Evolutionary conservation across 1,139 yeast species (phyloP).

Genomic region (Meyerozyma carpophila): DNA sequence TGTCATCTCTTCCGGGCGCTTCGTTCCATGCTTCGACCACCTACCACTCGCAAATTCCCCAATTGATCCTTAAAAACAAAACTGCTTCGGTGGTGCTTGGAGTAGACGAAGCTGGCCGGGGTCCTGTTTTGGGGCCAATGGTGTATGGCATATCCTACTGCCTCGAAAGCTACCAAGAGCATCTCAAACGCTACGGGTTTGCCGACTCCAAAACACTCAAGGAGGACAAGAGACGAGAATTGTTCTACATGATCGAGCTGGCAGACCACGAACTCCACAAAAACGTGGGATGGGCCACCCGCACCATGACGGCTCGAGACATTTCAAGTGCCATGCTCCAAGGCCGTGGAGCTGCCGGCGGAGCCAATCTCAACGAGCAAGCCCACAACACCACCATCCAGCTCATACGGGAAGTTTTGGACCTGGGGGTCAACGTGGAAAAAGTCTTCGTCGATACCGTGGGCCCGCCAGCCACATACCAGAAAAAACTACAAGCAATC

Average conservation of each 20-base stretch:
- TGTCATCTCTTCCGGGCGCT: conserved; percentile 19
- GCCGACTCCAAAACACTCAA: conserved; percentile 89
- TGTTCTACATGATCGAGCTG: conserved; percentile 57
- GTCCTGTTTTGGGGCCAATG: conserved; percentile 97
- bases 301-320: conserved; percentile 81
- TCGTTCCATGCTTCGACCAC: conserved; percentile 28
- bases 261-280: conserved; percentile 38
- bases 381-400: conserved; percentile 93
- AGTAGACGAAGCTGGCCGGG: conserved; percentile 97
- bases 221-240: conserved; percentile 58
- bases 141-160: conserved; percentile 89
- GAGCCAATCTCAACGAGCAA: conserved; percentile 74
- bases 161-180: conserved; percentile 44
- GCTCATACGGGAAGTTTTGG: conserved; percentile 57
- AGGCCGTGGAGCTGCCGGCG: conserved; percentile 47
- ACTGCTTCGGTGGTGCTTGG: conserved; percentile 53
- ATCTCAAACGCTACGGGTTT: conserved; percentile 64
- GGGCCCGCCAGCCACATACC: conserved; percentile 88
- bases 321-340: conserved; percentile 82
- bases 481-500: conserved; percentile 57
- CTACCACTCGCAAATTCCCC: conserved; percentile 30
- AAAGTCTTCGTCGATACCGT: conserved; percentile 92
- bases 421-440: conserved; percentile 54
- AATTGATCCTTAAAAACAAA: conserved; percentile 10
- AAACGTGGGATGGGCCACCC: conserved; percentile 84